Evolutionary conservation across 1,139 yeast species (phyloP).

Genomic region (Sugiyamaella neomexicana): DNA sequence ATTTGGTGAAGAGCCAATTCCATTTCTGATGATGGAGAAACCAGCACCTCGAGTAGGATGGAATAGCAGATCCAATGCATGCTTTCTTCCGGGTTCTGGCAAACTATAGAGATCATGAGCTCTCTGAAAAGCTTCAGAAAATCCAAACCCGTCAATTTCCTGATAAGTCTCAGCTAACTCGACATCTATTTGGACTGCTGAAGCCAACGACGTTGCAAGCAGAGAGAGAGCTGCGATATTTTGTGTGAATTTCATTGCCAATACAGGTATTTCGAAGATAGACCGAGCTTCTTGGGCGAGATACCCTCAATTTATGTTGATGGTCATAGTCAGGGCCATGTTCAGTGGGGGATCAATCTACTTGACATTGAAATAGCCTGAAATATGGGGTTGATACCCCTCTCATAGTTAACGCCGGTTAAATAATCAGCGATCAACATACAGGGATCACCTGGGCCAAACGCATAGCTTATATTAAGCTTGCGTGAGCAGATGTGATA

Average conservation of each 20-base stretch:
- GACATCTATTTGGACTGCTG: slow-evolving; percentile 6
- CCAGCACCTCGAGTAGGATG: slow-evolving; percentile 17
- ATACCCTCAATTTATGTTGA: neutral
- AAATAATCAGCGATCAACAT: neutral
- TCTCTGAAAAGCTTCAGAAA: slow-evolving; percentile 16
- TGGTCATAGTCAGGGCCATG: too few relatives aligned
- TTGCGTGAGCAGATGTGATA: too few relatives aligned
- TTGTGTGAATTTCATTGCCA: neutral
- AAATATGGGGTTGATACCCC: neutral
- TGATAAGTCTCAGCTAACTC: slow-evolving; percentile 7
- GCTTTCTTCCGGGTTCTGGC: slow-evolving; percentile 4
- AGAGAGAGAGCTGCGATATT: neutral
- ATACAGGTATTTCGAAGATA: neutral
- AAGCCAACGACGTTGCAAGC: slow-evolving; percentile 3
- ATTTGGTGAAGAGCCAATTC: slow-evolving; percentile 14
- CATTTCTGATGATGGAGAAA: slow-evolving; percentile 16
- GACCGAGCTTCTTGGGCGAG: neutral
- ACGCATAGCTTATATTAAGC: neutral
- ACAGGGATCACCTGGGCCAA: neutral
- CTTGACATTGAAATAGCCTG: neutral
- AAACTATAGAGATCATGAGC: slow-evolving; percentile 12
- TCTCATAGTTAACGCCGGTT: neutral
- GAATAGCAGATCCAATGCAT: slow-evolving; percentile 11
- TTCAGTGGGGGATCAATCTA: too few relatives aligned
- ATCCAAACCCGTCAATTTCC: slow-evolving; percentile 17